These are phyloP conservation scores for Rhizopogon vesiculosus DNA, from an alignment of 768 basidiomycete genomes.

Conservation along the genomic window DNA sequence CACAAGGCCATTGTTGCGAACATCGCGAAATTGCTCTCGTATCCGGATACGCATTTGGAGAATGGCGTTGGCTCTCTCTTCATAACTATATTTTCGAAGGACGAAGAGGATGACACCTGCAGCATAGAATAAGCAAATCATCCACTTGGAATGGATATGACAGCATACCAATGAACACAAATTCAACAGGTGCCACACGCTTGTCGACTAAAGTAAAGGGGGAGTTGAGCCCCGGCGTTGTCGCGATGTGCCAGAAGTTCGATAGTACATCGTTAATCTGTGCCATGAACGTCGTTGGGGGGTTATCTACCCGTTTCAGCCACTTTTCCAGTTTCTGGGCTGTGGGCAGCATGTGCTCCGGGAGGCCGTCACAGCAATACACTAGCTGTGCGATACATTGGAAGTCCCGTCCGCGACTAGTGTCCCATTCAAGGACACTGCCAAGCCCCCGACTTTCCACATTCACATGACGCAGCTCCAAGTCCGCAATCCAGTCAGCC, in stretches of 20 bases:
- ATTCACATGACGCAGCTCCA: conserved; percentile 55
- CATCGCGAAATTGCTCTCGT: conserved; percentile 53
- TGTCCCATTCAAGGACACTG: conserved; percentile 55
- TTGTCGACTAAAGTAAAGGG: conserved; percentile 52
- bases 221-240: conserved; percentile 30
- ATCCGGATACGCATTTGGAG: conserved; percentile 52
- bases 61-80: conserved; percentile 52
- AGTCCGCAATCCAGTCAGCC: conserved; percentile 58
- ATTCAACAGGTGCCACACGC: conserved; percentile 69
- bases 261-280: conserved; percentile 50
- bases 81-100: conserved; percentile 35
- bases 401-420: conserved; percentile 69
- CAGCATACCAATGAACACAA: conserved; percentile 72
- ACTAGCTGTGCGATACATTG: conserved; percentile 68
- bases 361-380: conserved; percentile 56
- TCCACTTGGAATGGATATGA: background rate
- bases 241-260: conserved; percentile 52
- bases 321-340: conserved; percentile 51
- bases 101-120: conserved; percentile 65
- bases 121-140: background rate
- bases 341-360: conserved; percentile 45
- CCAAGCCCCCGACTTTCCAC: conserved; percentile 52
- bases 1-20: conserved; percentile 58
- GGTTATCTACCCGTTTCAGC: conserved; percentile 30
- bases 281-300: conserved; percentile 44